Conservation (phyloP, 2,329 filamentous ascomycete genomes). For the Fusarium ramigenum region DNA sequence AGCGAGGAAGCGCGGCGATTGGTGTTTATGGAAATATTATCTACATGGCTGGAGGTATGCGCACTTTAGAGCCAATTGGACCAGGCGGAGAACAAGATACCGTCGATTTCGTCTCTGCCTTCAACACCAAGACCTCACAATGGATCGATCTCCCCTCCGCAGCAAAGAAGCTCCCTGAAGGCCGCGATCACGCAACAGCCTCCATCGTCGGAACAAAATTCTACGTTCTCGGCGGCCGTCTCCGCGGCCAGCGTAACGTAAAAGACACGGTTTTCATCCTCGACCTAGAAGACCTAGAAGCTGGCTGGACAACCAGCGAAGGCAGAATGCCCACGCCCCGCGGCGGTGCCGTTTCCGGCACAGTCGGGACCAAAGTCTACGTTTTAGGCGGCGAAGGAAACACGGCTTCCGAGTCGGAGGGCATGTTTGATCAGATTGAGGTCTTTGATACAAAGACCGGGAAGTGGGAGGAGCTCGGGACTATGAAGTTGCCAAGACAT, state of each 20-base stretch:
- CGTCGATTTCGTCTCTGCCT: slow-evolving; percentile 45
- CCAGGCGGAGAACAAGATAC: slow-evolving; percentile 37
- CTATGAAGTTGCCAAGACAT: slow-evolving; percentile 49
- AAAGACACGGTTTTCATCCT: slow-evolving; percentile 49
- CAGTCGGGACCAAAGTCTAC: slow-evolving; percentile 44
- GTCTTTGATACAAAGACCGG: slow-evolving; percentile 43
- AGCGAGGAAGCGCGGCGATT: slow-evolving; percentile 47
- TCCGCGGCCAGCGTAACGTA: slow-evolving; percentile 44
- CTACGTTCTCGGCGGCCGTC: slow-evolving; percentile 51
- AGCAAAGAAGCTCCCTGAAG: slow-evolving; percentile 45
- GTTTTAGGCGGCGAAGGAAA: slow-evolving; percentile 53
- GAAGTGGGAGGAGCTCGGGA: slow-evolving; percentile 39
- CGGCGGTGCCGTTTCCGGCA: slow-evolving; percentile 46
- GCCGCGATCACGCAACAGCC: slow-evolving; percentile 48
- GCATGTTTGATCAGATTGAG: slow-evolving; percentile 45
- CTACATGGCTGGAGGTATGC: slow-evolving; percentile 52
- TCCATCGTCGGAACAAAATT: slow-evolving; percentile 46
- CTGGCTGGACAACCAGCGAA: slow-evolving; percentile 43
- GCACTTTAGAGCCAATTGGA: slow-evolving; percentile 21
- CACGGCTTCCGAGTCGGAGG: slow-evolving; percentile 1
- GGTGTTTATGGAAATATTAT: slow-evolving; percentile 45
- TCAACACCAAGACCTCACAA: slow-evolving; percentile 38
- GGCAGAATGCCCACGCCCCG: slow-evolving; percentile 50
- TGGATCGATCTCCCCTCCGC: slow-evolving; percentile 44
- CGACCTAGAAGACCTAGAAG: slow-evolving; percentile 40